phyloP scores from a whole-genome alignment of 345 rosid genomes.

The Triadica sebifera region DNA sequence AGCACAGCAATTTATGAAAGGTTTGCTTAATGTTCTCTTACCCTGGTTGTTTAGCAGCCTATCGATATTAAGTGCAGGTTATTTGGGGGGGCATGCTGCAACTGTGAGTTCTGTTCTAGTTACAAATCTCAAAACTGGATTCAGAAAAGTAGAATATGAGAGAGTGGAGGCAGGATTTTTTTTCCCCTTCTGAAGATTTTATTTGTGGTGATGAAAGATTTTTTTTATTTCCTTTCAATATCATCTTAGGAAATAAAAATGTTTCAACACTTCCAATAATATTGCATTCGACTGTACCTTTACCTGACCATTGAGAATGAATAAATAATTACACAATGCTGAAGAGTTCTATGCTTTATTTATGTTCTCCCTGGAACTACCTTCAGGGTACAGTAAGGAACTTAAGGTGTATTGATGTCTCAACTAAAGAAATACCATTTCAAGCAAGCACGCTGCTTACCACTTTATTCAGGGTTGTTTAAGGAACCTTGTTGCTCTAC shows the following conservation, averaged over 20 bases:
- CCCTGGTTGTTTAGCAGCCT: slow-evolving; percentile 1
- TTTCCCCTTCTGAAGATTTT: neutral
- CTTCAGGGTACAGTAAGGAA: neutral
- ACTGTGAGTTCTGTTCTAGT: slow-evolving; percentile 82
- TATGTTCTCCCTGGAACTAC: neutral
- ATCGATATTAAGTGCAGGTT: slow-evolving; percentile 43
- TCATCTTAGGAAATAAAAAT: neutral
- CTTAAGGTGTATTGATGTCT: neutral
- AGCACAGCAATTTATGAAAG: slow-evolving; percentile 70
- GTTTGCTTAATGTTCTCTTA: slow-evolving; percentile 29
- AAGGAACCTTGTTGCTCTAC: neutral
- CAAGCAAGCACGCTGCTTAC: neutral
- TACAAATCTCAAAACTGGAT: slow-evolving; percentile 68
- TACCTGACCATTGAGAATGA: too few relatives aligned
- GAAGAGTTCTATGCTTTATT: neutral
- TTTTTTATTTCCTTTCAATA: neutral
- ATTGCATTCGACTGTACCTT: too few relatives aligned
- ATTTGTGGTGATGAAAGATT: neutral
- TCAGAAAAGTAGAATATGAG: slow-evolving; percentile 69
- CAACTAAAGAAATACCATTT: neutral
- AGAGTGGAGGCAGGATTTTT: slow-evolving; percentile 64
- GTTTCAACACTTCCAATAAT: neutral
- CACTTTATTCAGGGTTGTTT: neutral
- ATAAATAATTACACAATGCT: too few relatives aligned
- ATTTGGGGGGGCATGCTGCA: slow-evolving; percentile 68